Evolutionary conservation across 495 filamentous ascomycete species (phyloP), one percentile per base, ranked within the genome.

Genomic region (Trichoderma gamsii): DNA sequence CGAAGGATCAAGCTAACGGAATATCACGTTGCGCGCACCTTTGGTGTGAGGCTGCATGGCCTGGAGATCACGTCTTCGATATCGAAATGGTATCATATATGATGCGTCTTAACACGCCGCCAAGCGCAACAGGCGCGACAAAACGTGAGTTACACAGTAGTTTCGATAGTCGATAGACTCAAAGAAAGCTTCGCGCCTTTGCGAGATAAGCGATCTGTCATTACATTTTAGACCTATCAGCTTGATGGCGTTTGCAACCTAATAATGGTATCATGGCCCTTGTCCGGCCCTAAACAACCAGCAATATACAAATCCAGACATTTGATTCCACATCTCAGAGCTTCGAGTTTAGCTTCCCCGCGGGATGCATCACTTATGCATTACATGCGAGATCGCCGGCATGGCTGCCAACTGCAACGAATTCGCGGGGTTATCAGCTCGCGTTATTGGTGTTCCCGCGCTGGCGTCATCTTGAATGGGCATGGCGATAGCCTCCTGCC

Each of bases 221-320:
- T 23, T 18, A 9, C 49, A 23, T 1, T 25, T 23, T 23, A 9
- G 49, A 18, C 21, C 23, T 23, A 25, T 18, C 12, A 18, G 35
- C 2, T 38, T 29, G 23, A 61, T 61, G 56, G 13, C 56, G 56
- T 61, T 61, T 61, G 56, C 56, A 9, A 61, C 56, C 23, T 29
- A 21, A 27, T 32, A 61, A 61, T 61, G 56, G 56, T 32, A 61
- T 15, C 56, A 61, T 61, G 16, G 56, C 56, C 56, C 25, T 61
- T 4, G 25, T 61, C 56, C 29, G 56, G 56, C 49, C n/a, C n/a
- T 18, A 23, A 21, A 52, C 18, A 23, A 21, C 4, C 3, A 21
- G 21, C 49, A 52, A 21, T 1, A 4, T 23, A 61, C 25, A 13
- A 61, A 61, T 61, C 23, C 56, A 18, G 23, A 12, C 11, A 13